Evolutionary conservation across 306 rosid genomes (phyloP).

Genomic region (Fragaria vesca): DNA sequence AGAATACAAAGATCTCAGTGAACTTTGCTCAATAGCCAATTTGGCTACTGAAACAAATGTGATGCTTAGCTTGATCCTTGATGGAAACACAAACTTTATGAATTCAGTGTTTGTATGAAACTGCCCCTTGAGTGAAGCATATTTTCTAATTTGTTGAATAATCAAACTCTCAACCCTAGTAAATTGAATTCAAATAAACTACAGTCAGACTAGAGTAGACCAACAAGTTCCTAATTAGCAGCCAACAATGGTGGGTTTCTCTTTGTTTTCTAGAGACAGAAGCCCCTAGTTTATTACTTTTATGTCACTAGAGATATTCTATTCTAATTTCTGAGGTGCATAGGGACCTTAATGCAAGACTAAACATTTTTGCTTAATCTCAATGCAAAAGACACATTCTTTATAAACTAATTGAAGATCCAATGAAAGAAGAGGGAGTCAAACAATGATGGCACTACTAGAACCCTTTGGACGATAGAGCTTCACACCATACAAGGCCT

Average conservation of each 20-base stretch:
- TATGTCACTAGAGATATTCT: constrained; percentile 14
- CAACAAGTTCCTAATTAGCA: constrained; percentile 53
- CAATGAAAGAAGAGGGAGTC: constrained; percentile 45
- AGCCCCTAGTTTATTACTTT: constrained; percentile 34
- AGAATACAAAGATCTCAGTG: not conserved
- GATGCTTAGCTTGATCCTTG: not conserved
- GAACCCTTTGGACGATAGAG: constrained; percentile 41
- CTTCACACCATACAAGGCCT: constrained; percentile 39
- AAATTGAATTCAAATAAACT: not conserved
- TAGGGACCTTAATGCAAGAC: constrained; percentile 29
- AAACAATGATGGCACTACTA: constrained; percentile 39
- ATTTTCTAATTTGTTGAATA: not conserved
- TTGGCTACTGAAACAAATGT: not conserved
- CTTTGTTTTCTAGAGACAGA: constrained; percentile 43
- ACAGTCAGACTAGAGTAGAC: not conserved
- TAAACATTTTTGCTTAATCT: constrained; percentile 34
- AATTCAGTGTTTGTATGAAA: not conserved
- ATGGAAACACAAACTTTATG: not conserved
- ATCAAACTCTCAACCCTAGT: not conserved
- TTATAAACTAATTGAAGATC: constrained; percentile 26
- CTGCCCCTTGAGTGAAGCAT: not conserved
- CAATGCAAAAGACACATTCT: constrained; percentile 21
- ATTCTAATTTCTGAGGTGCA: constrained; percentile 19
- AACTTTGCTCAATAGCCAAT: not conserved
- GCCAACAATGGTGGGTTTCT: constrained; percentile 49